Percentiles rank a stretch among this genome's conserved stretches.
phyloP scores from a whole-genome alignment of 2,329 filamentous ascomycete species.

The Pyrenochaeta sp. region DNA sequence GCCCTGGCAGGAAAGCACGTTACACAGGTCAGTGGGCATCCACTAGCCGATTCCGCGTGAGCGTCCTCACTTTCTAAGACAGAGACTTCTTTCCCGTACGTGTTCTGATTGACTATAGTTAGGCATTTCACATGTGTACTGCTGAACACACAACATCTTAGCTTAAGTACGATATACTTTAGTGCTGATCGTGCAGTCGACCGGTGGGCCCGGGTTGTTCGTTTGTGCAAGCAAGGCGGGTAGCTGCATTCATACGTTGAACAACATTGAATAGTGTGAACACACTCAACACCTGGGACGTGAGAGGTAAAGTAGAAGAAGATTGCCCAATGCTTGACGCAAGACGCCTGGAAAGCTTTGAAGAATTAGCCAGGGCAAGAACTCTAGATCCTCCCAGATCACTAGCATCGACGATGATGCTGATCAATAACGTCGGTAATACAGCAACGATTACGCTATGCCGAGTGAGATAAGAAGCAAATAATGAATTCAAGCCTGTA shows the following conservation, averaged over 20 bases:
- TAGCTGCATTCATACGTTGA: background rate
- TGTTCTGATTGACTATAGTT: background rate
- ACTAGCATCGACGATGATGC: background rate
- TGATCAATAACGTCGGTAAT: background rate
- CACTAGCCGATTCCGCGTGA: background rate
- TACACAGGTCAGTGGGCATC: no score
- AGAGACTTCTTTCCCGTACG: background rate
- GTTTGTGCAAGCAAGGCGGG: background rate
- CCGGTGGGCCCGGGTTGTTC: background rate
- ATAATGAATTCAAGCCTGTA: slow-evolving; percentile 12
- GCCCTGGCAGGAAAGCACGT: no score
- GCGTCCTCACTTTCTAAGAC: background rate
- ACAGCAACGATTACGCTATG: background rate
- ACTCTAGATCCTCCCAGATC: background rate
- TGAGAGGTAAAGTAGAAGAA: background rate
- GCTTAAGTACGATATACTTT: background rate
- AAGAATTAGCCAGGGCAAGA: background rate
- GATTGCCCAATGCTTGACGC: background rate
- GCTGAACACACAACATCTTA: background rate
- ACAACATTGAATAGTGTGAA: background rate
- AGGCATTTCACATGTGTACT: background rate
- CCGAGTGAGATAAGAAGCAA: background rate
- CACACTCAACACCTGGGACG: background rate
- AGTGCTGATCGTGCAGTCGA: background rate
- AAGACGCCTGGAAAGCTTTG: background rate